Evolutionary conservation across 108 stramenopile genomes (phyloP).

Genomic region (Skeletonema marinoi): DNA sequence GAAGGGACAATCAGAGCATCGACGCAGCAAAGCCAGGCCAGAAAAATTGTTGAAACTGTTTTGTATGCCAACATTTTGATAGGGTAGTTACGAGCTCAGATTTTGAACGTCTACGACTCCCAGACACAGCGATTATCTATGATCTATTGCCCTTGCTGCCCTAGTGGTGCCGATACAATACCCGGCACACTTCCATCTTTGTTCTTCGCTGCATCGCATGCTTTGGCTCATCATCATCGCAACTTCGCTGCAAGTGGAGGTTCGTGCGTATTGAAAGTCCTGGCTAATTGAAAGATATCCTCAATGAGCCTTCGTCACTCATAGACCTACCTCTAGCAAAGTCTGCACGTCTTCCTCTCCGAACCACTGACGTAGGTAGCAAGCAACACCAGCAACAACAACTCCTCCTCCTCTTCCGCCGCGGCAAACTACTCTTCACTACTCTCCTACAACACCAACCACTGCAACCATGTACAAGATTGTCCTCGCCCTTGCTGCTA

Average conservation of each 20-base stretch:
- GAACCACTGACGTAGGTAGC: background rate
- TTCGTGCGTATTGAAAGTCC: background rate
- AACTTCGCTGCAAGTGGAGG: background rate
- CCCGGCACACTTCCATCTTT: too few species aligned
- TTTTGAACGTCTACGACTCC: too few species aligned
- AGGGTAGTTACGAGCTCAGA: background rate
- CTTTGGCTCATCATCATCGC: too few species aligned
- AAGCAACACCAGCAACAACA: too few species aligned
- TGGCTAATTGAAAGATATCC: background rate
- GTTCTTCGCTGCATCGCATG: too few species aligned
- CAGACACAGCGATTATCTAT: too few species aligned
- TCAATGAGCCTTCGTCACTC: background rate
- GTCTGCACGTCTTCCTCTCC: background rate
- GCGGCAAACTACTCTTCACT: background rate
- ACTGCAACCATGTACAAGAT: constrained; percentile 70
- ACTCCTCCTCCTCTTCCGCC: background rate
- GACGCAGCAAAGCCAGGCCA: background rate
- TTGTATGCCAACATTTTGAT: background rate
- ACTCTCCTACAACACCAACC: background rate
- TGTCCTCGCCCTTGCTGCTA: constrained; percentile 62
- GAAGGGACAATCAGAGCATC: background rate
- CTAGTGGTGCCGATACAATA: too few species aligned
- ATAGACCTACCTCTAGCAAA: background rate
- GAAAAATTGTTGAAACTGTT: background rate
- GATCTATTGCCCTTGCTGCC: too few species aligned